A percentile compares a stretch with the other conserved stretches of the same genome.
Evolutionary conservation across 352 stramenopile genomes (phyloP).

Genomic region (Pythium utonaiense): DNA sequence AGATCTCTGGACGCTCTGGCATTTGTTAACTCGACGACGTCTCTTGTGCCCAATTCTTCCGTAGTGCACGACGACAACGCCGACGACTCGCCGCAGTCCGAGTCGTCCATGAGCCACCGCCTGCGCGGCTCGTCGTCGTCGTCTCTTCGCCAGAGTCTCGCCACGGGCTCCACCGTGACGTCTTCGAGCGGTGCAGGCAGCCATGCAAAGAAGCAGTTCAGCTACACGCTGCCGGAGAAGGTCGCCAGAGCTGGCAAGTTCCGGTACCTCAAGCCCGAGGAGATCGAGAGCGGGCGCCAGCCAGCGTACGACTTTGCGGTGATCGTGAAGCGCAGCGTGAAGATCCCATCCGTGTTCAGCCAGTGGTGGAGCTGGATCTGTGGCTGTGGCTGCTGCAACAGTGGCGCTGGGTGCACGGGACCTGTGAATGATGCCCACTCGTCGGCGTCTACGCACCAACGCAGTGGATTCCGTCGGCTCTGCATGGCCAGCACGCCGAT

Average conservation of each 20-base stretch:
- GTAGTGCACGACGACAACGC: conserved; percentile 29
- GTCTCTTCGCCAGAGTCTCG: background rate
- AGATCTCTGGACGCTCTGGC: background rate
- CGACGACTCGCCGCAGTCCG: conserved; percentile 13
- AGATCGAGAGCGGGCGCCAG: conserved; percentile 57
- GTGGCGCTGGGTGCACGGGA: conserved; percentile 9
- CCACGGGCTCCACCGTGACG: background rate
- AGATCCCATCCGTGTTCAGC: conserved; percentile 31
- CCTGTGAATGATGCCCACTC: conserved; percentile 8
- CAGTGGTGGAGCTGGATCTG: conserved; percentile 31
- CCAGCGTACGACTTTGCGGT: conserved; percentile 78
- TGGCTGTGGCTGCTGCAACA: conserved; percentile 30
- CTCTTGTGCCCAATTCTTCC: conserved; percentile 40
- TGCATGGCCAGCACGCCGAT: conserved; percentile 50
- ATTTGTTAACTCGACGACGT: conserved; percentile 57
- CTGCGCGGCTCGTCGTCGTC: conserved; percentile 1
- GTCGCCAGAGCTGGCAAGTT: conserved; percentile 44
- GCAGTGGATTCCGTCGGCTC: conserved; percentile 52
- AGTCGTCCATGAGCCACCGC: background rate
- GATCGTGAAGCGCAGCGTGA: conserved; percentile 70
- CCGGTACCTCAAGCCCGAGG: conserved; percentile 77
- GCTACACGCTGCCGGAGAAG: conserved; percentile 28
- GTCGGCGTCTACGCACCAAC: conserved; percentile 9
- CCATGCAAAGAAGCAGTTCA: conserved; percentile 3
- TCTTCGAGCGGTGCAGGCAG: background rate